Evolutionary conservation across 352 stramenopile genomes (phyloP).

Genomic region (Phytophthora multivora): DNA sequence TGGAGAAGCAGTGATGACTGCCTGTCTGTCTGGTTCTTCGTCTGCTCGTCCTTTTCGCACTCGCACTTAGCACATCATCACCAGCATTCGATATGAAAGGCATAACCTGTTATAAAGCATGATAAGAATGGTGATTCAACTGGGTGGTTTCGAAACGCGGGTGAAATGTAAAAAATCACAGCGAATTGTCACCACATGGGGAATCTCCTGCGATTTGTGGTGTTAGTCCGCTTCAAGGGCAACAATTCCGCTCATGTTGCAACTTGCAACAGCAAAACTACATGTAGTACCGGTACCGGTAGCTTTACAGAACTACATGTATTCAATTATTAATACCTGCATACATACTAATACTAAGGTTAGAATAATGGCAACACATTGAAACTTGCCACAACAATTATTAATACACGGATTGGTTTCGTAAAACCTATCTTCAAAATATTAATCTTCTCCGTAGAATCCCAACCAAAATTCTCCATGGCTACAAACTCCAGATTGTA

Average conservation of each 20-base stretch:
- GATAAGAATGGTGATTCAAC: background rate
- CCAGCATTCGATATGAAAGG: background rate
- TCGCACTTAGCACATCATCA: slow-evolving; percentile 17
- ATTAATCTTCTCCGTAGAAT: background rate
- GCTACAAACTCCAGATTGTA: too few species aligned
- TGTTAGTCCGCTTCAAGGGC: background rate
- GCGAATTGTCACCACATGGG: too few species aligned
- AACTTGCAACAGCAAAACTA: too few species aligned
- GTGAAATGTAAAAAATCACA: background rate
- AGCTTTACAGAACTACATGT: too few species aligned
- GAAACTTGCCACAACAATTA: too few species aligned
- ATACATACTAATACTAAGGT: too few species aligned
- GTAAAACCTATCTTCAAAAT: too few species aligned
- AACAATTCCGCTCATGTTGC: background rate
- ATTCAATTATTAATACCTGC: too few species aligned
- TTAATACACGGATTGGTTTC: too few species aligned
- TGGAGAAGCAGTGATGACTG: slow-evolving; percentile 9
- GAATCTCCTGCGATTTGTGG: background rate
- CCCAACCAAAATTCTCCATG: background rate
- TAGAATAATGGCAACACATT: too few species aligned
- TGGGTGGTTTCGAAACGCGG: background rate
- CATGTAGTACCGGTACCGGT: too few species aligned
- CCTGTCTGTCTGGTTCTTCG: slow-evolving; percentile 28
- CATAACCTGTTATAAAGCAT: background rate
- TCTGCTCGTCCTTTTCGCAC: slow-evolving; percentile 22